A percentile compares a stretch with the other conserved stretches of the same genome.
These are phyloP conservation scores for Vitis hybrid DNA, from an alignment of 177 flowering plant species.

Conservation along the genomic window DNA sequence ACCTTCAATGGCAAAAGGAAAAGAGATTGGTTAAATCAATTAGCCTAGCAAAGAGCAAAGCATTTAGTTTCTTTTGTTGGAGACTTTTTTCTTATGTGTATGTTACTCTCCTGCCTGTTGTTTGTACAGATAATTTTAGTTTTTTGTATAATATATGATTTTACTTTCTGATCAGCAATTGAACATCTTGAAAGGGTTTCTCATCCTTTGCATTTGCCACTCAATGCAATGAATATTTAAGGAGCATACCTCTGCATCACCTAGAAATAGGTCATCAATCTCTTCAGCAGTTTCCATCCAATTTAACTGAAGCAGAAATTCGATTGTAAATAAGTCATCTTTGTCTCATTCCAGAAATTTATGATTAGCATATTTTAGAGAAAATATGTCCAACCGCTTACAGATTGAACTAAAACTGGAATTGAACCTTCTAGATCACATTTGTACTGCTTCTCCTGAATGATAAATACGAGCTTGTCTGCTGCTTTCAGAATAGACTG, in stretches of 20 bases:
- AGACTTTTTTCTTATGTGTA: too few relatives aligned
- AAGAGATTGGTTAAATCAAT: background rate
- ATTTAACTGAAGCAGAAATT: slow-evolving; percentile 39
- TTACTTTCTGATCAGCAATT: too few relatives aligned
- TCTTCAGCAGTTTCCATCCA: slow-evolving; percentile 78
- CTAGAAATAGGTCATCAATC: slow-evolving; percentile 68
- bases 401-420: slow-evolving; percentile 57
- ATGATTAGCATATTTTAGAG: background rate
- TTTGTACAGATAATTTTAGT: too few relatives aligned
- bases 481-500: slow-evolving; percentile 55
- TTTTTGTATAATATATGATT: too few relatives aligned
- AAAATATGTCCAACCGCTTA: slow-evolving; percentile 22
- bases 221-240: slow-evolving; percentile 1
- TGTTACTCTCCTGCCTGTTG: too few relatives aligned
- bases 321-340: background rate
- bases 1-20: slow-evolving; percentile 39
- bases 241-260: slow-evolving; percentile 72
- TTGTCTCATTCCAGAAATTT: background rate
- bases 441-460: slow-evolving; percentile 40
- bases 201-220: too few relatives aligned
- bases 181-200: too few relatives aligned
- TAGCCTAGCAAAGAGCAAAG: background rate
- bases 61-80: too few relatives aligned
- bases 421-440: slow-evolving; percentile 57
- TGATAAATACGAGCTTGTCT: slow-evolving; percentile 42